phyloP scores from a whole-genome alignment of 169 alveolate species.

The Babesia sp. region DNA sequence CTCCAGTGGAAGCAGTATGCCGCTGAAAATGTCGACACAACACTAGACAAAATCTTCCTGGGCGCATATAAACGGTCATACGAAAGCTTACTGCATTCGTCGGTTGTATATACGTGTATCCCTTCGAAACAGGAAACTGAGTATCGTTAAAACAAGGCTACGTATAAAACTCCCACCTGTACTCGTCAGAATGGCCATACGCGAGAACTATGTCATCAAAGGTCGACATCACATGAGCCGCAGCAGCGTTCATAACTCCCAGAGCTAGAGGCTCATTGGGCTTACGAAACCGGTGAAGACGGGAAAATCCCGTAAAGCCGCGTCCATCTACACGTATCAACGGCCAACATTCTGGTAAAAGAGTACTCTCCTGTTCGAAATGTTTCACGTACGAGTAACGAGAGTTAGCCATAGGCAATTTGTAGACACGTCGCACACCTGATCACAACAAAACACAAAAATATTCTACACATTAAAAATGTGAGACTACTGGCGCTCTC shows the following conservation, averaged over 20 bases:
- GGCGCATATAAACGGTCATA: constrained; percentile 69
- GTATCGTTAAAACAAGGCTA: background rate
- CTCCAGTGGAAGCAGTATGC: constrained; percentile 87
- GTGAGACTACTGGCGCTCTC: background rate
- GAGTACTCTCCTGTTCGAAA: constrained; percentile 84
- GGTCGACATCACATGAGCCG: constrained; percentile 86
- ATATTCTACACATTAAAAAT: background rate
- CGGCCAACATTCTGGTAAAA: constrained; percentile 87
- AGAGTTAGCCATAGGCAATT: constrained; percentile 43
- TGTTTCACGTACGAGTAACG: constrained; percentile 89
- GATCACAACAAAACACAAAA: background rate
- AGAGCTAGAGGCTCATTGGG: constrained; percentile 93
- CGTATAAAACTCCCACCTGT: constrained; percentile 66
- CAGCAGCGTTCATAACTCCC: constrained; percentile 88
- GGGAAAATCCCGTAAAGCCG: constrained; percentile 87
- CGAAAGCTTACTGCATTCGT: constrained; percentile 61
- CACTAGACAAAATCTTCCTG: constrained; percentile 85
- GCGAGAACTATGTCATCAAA: constrained; percentile 90
- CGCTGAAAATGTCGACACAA: constrained; percentile 89
- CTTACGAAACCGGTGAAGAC: constrained; percentile 86
- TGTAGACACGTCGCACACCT: background rate
- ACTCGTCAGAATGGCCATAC: constrained; percentile 94
- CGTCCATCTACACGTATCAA: constrained; percentile 94
- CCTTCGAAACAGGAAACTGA: constrained; percentile 64
- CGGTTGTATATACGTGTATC: constrained; percentile 66